Percentiles rank a stretch among this genome's conserved stretches.
Evolutionary conservation across 306 rosid genomes (phyloP).

Genomic region (Pueraria montana): DNA sequence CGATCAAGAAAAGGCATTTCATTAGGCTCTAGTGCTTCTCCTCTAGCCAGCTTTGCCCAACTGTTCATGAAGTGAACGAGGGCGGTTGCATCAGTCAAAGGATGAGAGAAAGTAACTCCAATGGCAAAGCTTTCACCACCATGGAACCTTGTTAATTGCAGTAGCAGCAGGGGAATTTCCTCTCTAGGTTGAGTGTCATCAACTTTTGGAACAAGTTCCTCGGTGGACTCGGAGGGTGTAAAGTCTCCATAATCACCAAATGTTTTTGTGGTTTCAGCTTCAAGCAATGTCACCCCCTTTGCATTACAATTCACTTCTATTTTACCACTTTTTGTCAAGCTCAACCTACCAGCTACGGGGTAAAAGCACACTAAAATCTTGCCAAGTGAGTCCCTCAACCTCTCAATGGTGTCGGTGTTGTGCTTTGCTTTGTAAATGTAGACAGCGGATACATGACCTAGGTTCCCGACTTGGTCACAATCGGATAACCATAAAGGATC

Average conservation of each 20-base stretch:
- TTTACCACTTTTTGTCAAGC: background rate
- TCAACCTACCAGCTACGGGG: constrained; percentile 41
- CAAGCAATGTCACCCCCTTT: constrained; percentile 22
- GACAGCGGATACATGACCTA: background rate
- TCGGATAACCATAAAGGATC: background rate
- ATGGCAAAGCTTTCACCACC: background rate
- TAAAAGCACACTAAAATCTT: constrained; percentile 38
- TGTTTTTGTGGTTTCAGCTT: constrained; percentile 25
- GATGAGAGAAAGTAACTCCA: background rate
- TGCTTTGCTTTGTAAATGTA: background rate
- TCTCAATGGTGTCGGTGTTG: background rate
- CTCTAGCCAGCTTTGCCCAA: background rate
- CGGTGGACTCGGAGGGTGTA: background rate
- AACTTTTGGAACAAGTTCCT: constrained; percentile 29
- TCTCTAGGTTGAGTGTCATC: background rate
- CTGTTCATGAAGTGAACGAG: background rate
- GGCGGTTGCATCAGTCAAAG: background rate
- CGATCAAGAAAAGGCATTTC: constrained; percentile 25
- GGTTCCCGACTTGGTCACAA: background rate
- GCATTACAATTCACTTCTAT: constrained; percentile 9
- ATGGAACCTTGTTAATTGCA: constrained; percentile 18
- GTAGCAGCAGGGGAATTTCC: background rate
- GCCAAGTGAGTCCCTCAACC: constrained; percentile 31
- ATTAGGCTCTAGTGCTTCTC: background rate
- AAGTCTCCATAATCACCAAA: constrained; percentile 32